These are phyloP conservation scores for Cucurbita ficifolia DNA, from an alignment of 306 rosid genomes.

Conservation along the genomic window DNA sequence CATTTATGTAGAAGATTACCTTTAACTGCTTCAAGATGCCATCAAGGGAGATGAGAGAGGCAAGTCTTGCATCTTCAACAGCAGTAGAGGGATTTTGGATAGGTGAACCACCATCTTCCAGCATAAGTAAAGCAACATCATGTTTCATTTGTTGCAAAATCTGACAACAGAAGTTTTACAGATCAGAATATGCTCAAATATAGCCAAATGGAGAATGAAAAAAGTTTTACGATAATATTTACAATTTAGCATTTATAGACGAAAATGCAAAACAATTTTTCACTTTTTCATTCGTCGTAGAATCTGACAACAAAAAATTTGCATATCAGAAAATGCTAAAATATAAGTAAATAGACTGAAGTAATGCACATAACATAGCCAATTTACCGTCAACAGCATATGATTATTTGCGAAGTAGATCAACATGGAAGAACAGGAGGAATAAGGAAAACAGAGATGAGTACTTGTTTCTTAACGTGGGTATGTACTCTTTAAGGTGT, in stretches of 20 bases:
- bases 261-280: conserved; percentile 4
- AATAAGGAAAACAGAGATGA: not conserved
- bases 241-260: not conserved
- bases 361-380: not conserved
- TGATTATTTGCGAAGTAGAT: not conserved
- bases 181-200: conserved; percentile 5
- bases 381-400: not conserved
- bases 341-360: not conserved
- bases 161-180: conserved; percentile 24
- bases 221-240: not conserved
- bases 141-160: conserved; percentile 85
- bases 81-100: conserved; percentile 84
- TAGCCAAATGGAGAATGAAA: not conserved
- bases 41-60: conserved; percentile 91
- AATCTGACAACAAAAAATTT: conserved; percentile 30
- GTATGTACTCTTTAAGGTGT: not conserved
- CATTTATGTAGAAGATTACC: conserved; percentile 27
- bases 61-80: conserved; percentile 87
- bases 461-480: not conserved
- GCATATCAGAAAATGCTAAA: not conserved
- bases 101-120: conserved; percentile 71
- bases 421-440: not conserved
- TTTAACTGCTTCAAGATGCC: conserved; percentile 81
- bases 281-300: conserved; percentile 70
- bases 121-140: conserved; percentile 60